These are phyloP conservation scores for Aureobasidium pullulans DNA, from an alignment of 2,329 filamentous ascomycete species.

Conservation along the genomic window DNA sequence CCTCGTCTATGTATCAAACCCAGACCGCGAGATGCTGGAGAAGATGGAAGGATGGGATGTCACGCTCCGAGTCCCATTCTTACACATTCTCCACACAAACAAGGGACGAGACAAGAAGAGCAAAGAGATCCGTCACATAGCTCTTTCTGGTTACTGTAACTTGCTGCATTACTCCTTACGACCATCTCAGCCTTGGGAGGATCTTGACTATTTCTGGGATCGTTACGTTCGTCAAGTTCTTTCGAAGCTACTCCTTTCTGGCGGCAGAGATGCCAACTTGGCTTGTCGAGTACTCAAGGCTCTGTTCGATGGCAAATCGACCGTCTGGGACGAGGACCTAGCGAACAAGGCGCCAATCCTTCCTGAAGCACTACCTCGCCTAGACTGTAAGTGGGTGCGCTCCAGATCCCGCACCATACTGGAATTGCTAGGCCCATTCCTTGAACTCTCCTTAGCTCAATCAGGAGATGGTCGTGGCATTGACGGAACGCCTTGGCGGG, in stretches of 20 bases:
- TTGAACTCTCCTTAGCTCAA: conserved; percentile 43
- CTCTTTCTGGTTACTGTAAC: conserved; percentile 68
- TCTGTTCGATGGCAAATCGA: conserved; percentile 53
- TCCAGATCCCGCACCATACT: conserved; percentile 62
- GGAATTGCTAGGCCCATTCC: conserved; percentile 47
- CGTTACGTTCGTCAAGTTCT: conserved; percentile 61
- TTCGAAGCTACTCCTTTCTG: conserved; percentile 44
- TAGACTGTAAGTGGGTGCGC: conserved; percentile 84
- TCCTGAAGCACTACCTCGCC: conserved; percentile 68
- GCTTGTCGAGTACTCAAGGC: conserved; percentile 65
- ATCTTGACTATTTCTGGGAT: conserved; percentile 74
- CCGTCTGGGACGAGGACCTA: conserved; percentile 67
- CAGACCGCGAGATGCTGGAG: conserved; percentile 50
- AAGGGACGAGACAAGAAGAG: conserved; percentile 47
- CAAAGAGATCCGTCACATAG: conserved; percentile 44
- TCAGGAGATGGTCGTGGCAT: conserved; percentile 16
- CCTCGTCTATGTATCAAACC: conserved; percentile 66
- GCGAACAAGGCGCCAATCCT: conserved; percentile 48
- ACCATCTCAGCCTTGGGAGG: conserved; percentile 57
- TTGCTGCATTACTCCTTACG: conserved; percentile 77
- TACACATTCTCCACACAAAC: conserved; percentile 58
- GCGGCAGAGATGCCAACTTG: conserved; percentile 48
- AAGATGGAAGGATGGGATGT: conserved; percentile 51
- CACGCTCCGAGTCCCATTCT: conserved; percentile 57
- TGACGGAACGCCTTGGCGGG: conserved; percentile 28